phyloP scores from a whole-genome alignment of 768 basidiomycete genomes.

The Omphalotus guepiniiformis region DNA sequence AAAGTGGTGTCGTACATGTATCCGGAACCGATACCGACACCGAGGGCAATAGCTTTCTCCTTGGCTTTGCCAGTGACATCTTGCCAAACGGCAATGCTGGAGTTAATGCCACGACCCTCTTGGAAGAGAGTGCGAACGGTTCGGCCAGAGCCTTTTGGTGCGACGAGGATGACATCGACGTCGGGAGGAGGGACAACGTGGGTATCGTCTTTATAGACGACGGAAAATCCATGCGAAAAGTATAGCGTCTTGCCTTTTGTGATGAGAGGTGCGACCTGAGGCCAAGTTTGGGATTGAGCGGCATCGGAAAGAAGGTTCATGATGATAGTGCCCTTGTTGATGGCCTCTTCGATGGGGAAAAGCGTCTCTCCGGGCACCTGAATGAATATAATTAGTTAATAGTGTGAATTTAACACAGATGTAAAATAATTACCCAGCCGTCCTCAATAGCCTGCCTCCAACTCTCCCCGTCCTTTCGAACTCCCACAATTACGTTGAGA shows the following conservation, averaged over 20 bases:
- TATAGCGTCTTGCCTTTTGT: slow-evolving; percentile 99
- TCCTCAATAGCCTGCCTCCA: slow-evolving; percentile 96
- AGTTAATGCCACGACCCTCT: slow-evolving; percentile 98
- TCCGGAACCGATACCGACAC: slow-evolving; percentile 92
- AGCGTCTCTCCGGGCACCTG: slow-evolving; percentile 95
- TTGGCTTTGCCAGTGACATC: slow-evolving; percentile 97
- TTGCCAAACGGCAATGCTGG: slow-evolving; percentile 91
- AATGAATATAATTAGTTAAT: slow-evolving; percentile 4
- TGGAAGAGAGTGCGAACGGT: slow-evolving; percentile 99
- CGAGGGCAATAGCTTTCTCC: slow-evolving; percentile 94
- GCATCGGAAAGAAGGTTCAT: slow-evolving; percentile 99
- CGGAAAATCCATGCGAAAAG: slow-evolving; percentile 99
- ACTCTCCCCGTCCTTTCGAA: slow-evolving; percentile 93
- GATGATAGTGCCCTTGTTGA: slow-evolving; percentile 93
- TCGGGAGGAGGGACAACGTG: slow-evolving; percentile 87
- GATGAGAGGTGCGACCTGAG: slow-evolving; percentile 84
- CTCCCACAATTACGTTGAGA: slow-evolving; percentile 97
- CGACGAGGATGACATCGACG: slow-evolving; percentile 98
- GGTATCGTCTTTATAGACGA: slow-evolving; percentile 97
- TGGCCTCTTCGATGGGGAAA: slow-evolving; percentile 98
- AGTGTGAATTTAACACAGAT: slow-evolving; percentile 2
- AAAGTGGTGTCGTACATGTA: slow-evolving; percentile 99
- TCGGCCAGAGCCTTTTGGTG: slow-evolving; percentile 97
- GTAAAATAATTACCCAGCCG: slow-evolving; percentile 71
- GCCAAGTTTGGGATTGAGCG: slow-evolving; percentile 97